Evolutionary conservation across 129 eudicot genomes (phyloP).

Genomic region (Logfia minima): DNA sequence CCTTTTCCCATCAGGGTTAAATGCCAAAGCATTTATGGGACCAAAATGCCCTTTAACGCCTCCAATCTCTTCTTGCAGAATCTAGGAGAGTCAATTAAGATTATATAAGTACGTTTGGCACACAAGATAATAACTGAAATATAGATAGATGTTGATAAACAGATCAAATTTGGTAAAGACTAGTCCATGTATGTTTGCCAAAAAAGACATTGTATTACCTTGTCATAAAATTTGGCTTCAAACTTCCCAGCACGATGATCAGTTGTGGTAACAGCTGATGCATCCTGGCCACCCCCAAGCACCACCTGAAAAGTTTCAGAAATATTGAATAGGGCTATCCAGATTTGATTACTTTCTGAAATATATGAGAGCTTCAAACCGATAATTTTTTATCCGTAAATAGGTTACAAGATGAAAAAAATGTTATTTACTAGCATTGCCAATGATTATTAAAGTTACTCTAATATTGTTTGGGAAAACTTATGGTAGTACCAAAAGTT

Average conservation of each 20-base stretch:
- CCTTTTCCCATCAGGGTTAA: slow-evolving; percentile 97
- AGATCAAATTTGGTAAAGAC: not conserved
- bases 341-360: not conserved
- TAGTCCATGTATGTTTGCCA: not conserved
- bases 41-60: slow-evolving; percentile 95
- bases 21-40: slow-evolving; percentile 95
- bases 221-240: slow-evolving; percentile 95
- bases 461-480: not conserved
- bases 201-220: slow-evolving; percentile 41
- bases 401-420: too few species aligned
- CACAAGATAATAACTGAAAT: not conserved
- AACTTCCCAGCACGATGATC: slow-evolving; percentile 99
- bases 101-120: not conserved
- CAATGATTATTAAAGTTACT: too few species aligned
- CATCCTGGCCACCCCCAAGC: slow-evolving; percentile 99
- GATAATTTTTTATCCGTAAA: too few species aligned
- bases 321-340: not conserved
- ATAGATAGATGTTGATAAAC: not conserved
- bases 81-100: slow-evolving; percentile 38
- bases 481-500: not conserved
- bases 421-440: too few species aligned
- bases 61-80: slow-evolving; percentile 81
- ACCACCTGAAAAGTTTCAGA: slow-evolving; percentile 59
- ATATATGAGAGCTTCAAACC: not conserved
- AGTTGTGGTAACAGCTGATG: slow-evolving; percentile 85